These are phyloP conservation scores for Colletotrichum tanaceti DNA, from an alignment of 2,329 filamentous ascomycete genomes.

Conservation along the genomic window DNA sequence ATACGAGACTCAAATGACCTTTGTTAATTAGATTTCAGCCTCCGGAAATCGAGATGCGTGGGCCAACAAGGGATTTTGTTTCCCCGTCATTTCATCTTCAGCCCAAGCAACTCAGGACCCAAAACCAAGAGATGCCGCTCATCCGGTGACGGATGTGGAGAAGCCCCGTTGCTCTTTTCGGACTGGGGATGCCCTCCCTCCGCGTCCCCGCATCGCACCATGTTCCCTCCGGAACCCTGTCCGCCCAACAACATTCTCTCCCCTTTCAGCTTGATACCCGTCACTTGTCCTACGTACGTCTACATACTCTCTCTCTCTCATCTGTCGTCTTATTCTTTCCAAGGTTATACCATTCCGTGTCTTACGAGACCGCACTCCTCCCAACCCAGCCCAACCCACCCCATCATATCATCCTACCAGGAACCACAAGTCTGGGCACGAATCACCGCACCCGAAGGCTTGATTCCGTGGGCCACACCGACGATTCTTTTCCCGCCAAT, in stretches of 20 bases:
- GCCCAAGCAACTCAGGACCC: no score
- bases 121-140: slow-evolving; percentile 20
- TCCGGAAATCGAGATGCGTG: no score
- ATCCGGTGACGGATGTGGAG: slow-evolving; percentile 24
- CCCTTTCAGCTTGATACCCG: neutral
- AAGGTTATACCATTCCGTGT: no score
- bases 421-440: neutral
- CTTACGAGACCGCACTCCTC: neutral
- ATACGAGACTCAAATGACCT: no score
- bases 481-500: slow-evolving; percentile 36
- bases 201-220: slow-evolving; percentile 35
- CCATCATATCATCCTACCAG: neutral
- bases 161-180: slow-evolving; percentile 34
- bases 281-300: no score
- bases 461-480: neutral
- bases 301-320: neutral
- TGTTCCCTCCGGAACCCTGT: neutral
- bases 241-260: neutral
- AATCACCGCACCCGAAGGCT: neutral
- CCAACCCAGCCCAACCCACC: neutral
- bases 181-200: slow-evolving; percentile 40
- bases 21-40: no score
- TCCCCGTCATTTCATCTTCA: no score
- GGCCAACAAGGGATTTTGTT: no score
- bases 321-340: no score